These are phyloP conservation scores for Gentiana macrophylla DNA, from an alignment of 257 asterid genomes.

Conservation along the genomic window DNA sequence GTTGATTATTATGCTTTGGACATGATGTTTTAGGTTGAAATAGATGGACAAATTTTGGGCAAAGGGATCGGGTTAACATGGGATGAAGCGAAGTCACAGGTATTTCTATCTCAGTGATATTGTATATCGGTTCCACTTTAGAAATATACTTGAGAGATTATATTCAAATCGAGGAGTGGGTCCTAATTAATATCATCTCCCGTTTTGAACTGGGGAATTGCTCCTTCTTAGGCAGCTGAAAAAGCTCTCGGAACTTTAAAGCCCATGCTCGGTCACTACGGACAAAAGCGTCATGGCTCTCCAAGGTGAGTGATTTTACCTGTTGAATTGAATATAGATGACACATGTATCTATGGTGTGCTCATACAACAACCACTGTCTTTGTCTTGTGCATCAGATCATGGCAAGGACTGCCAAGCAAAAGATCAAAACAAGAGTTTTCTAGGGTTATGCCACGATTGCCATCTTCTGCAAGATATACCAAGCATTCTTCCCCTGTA, in stretches of 20 bases:
- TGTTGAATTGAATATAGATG: not conserved
- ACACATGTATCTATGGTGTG: too few species aligned
- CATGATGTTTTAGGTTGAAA: constrained; percentile 52
- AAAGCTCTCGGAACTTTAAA: constrained; percentile 72
- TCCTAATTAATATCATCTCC: not conserved
- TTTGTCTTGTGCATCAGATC: constrained; percentile 29
- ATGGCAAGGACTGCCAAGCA: constrained; percentile 57
- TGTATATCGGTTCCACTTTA: not conserved
- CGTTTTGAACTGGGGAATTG: constrained; percentile 6
- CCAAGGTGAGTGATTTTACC: constrained; percentile 55
- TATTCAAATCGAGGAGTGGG: not conserved
- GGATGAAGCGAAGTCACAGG: constrained; percentile 97
- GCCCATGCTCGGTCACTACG: constrained; percentile 45
- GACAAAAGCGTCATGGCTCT: constrained; percentile 70
- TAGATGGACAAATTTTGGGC: constrained; percentile 77
- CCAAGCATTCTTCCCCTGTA: constrained; percentile 44
- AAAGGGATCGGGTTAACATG: constrained; percentile 78
- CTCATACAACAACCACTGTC: too few species aligned
- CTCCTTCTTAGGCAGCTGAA: constrained; percentile 70
- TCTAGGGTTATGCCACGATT: constrained; percentile 45
- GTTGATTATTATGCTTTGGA: constrained; percentile 13
- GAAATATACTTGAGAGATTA: not conserved
- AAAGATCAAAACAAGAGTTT: constrained; percentile 59
- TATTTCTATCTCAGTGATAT: constrained; percentile 12
- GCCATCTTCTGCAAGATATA: constrained; percentile 51